phyloP scores from a whole-genome alignment of 148 eudicot species.

The Tetragonia tetragonoides region DNA sequence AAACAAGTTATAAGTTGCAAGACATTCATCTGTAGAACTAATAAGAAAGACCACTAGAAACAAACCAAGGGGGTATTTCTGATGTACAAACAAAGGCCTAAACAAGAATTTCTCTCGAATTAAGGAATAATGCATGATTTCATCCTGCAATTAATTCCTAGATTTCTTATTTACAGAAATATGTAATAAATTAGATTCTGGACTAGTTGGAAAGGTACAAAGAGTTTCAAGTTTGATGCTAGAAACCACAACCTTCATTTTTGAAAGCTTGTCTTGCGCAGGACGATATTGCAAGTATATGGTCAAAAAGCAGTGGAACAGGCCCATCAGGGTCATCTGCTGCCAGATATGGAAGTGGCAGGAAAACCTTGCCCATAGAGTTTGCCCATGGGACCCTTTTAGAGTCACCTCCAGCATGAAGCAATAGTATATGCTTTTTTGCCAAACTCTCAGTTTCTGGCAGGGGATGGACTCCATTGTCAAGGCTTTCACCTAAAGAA shows the following conservation, averaged over 20 bases:
- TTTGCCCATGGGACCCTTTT: constrained; percentile 99
- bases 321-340: constrained; percentile 96
- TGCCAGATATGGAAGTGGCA: constrained; percentile 96
- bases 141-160: background rate
- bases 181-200: background rate
- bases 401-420: constrained; percentile 99
- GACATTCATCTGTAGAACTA: background rate
- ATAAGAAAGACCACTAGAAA: background rate
- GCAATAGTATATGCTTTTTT: constrained; percentile 73
- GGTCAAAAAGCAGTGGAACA: constrained; percentile 96
- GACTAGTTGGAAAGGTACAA: background rate
- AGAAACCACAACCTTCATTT: constrained; percentile 64
- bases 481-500: constrained; percentile 33
- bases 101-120: background rate
- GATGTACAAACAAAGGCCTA: background rate
- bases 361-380: constrained; percentile 98
- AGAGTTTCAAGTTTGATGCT: constrained; percentile 10
- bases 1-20: background rate
- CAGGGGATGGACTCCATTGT: constrained; percentile 34
- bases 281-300: constrained; percentile 94
- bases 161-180: background rate
- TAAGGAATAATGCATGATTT: background rate
- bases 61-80: background rate
- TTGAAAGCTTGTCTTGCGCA: constrained; percentile 95
- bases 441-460: constrained; percentile 49